Base-by-base conservation (phyloP, 139 green algal species). In the Picochlorum costavermella region DNA sequence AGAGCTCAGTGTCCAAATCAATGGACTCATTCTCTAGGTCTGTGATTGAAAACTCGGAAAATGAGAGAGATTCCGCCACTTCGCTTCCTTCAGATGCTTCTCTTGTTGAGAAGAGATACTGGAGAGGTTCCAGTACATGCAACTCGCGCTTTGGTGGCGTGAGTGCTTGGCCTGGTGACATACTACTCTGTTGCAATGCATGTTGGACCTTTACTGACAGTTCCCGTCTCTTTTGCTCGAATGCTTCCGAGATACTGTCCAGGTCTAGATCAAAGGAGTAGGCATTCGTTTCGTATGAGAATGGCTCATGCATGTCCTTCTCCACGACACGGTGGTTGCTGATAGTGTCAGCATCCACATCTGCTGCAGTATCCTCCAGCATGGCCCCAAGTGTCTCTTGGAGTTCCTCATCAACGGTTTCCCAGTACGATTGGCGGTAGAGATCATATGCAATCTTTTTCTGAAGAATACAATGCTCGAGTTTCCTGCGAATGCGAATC, bases 351-450 rank as follows among this genome's bases (percentile, higher is more conserved):
- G 5, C 33, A 40, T 40, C 33, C 33, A 40, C 33, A 13, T 40
- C 33, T 12, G 46, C 58, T 37, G 60, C 61, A 26, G 68, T 74
- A 33, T 71, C 36, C 48, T 82, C 62, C 58, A 82, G 77, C 62
- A 82, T 82, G 25, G 61, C 53, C 37, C 68, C 62, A 20, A 82
- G 68, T 6, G 75, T 82, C 20, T 70, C 73, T 69, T 81, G 72
- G 29, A 90, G 70, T 48, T 88, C 77, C 14, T 81, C 63, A 59
- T 88, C 82, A 59, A 90, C 86, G 14, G 60, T 66, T 29, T 88
- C 77, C 84, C 84, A 90, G 75, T 90, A 90, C 75, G 80, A 88
- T 29, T 73, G 62, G 56, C 80, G 78, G 75, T 85, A 90, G 28
- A 78, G 75, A 50, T 60, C 33, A 59, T 86, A 87, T n/a, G 79